phyloP scores from a whole-genome alignment of 306 rosid species.

The Pterocarpus macrocarpus region DNA sequence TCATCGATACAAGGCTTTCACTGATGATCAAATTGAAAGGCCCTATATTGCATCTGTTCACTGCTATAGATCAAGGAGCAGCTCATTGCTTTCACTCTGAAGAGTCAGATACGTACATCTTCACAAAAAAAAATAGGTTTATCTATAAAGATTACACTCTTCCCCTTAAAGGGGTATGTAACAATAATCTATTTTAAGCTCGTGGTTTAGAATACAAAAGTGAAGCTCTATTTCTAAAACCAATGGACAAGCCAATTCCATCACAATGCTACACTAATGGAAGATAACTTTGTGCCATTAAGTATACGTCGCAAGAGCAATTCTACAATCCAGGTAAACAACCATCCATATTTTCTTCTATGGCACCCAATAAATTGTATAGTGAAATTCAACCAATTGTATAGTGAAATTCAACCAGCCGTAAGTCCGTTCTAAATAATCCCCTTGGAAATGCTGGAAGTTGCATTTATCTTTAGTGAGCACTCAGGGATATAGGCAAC shows the following conservation, averaged over 20 bases:
- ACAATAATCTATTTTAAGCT: constrained; percentile 55
- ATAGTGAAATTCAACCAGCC: constrained; percentile 43
- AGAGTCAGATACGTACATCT: constrained; percentile 50
- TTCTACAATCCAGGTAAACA: constrained; percentile 36
- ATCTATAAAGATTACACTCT: constrained; percentile 61
- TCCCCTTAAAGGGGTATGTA: constrained; percentile 57
- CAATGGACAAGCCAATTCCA: constrained; percentile 52
- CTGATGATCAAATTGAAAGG: constrained; percentile 21
- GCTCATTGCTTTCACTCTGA: constrained; percentile 40
- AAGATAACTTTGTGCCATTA: constrained; percentile 45
- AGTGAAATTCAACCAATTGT: constrained; percentile 46
- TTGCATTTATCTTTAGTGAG: constrained; percentile 87
- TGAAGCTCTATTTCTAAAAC: constrained; percentile 48
- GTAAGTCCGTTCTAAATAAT: constrained; percentile 55
- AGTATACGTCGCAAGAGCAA: constrained; percentile 39
- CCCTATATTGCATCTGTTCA: constrained; percentile 24
- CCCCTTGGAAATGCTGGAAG: constrained; percentile 91
- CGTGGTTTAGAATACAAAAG: constrained; percentile 60
- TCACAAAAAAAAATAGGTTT: constrained; percentile 54
- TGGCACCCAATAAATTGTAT: constrained; percentile 23
- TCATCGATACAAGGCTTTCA: constrained; percentile 39
- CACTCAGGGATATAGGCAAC: constrained; percentile 84
- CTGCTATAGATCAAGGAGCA: constrained; percentile 18
- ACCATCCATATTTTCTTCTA: constrained; percentile 41
- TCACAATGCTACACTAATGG: constrained; percentile 44